A percentile compares a stretch with the other conserved stretches of the same genome.
phyloP scores from a whole-genome alignment of 2,329 filamentous ascomycete species.

The Ceratocystis ficicola region DNA sequence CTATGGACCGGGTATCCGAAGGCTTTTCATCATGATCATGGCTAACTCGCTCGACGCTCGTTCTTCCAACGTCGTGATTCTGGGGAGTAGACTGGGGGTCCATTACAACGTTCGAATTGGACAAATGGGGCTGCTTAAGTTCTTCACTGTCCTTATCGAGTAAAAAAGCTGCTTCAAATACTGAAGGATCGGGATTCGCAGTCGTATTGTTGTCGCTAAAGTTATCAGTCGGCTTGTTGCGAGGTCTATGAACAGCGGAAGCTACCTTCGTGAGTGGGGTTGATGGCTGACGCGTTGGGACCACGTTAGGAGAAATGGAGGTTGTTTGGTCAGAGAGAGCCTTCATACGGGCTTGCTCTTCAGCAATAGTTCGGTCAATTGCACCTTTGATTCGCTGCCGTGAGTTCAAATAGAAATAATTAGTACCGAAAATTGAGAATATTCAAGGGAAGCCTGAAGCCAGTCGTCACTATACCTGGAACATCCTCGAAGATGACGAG shows the following conservation, averaged over 20 bases:
- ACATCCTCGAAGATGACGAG: conserved; percentile 21
- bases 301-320: conserved; percentile 29
- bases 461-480: conserved; percentile 22
- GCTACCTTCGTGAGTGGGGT: conserved; percentile 24
- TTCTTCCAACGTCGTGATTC: not conserved
- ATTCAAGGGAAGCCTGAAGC: too few species aligned
- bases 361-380: conserved; percentile 76
- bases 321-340: conserved; percentile 37
- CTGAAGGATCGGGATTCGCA: conserved; percentile 62
- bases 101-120: conserved; percentile 7
- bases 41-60: not conserved
- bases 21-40: not conserved
- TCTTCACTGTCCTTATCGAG: conserved; percentile 58
- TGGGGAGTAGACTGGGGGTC: not conserved
- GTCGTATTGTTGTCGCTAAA: conserved; percentile 31
- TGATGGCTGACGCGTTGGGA: conserved; percentile 32
- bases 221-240: conserved; percentile 24
- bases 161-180: conserved; percentile 77
- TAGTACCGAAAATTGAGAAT: not conserved
- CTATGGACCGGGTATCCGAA: not conserved
- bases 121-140: conserved; percentile 40
- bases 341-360: conserved; percentile 75
- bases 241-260: conserved; percentile 29
- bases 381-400: conserved; percentile 65
- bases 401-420: not conserved